Evolutionary conservation across 768 basidiomycete species (phyloP), one percentile per base, ranked within the genome.

Genomic region (Tricholoma sp.): DNA sequence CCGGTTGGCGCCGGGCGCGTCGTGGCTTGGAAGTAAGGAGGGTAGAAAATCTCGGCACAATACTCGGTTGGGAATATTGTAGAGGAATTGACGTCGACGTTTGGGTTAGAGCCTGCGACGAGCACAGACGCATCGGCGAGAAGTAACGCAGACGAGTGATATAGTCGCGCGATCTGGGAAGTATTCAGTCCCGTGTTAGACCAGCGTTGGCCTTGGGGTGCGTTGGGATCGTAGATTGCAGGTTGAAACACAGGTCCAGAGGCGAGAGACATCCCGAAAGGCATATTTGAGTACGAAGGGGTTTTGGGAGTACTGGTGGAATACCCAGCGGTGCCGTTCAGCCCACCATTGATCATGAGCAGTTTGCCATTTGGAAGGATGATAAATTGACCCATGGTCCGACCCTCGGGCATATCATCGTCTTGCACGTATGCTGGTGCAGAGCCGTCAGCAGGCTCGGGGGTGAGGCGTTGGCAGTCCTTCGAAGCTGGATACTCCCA

Each of bases 351-450:
- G 66, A 93, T 72, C 54, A 94, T 79, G 31, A 93, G 77, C 41
- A 94, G 60, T 41, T 83, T 88, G 4, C 86, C 88, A 54, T 91
- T 83, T 0, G 93, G 85, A 7, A 97, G 84, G 39, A 81, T 77
- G 69, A 95, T 85, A 67, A 96, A 93, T 67, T 93, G 90, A 5
- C 94, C 94, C 94, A 98, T 98, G 19, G 90, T 91, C 21, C 93
- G 82, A 0, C 84, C 82, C 57, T 85, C 79, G 8, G 83, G 76
- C 79, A 94, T 83, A 59, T 83, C 70, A 61, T 95, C 94, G 57
- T 94, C 92, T 64, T 88, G 77, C 5, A 76, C 71, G 66, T 90
- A 91, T 0, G 59, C 69, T 0, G 85, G 78, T 1, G 76, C 50
- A 3, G 86, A 83, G 2, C 87, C 87, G 54, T 87, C 86, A 1